phyloP scores from a whole-genome alignment of 1,139 yeast species.

The Kodamaea sp. region DNA sequence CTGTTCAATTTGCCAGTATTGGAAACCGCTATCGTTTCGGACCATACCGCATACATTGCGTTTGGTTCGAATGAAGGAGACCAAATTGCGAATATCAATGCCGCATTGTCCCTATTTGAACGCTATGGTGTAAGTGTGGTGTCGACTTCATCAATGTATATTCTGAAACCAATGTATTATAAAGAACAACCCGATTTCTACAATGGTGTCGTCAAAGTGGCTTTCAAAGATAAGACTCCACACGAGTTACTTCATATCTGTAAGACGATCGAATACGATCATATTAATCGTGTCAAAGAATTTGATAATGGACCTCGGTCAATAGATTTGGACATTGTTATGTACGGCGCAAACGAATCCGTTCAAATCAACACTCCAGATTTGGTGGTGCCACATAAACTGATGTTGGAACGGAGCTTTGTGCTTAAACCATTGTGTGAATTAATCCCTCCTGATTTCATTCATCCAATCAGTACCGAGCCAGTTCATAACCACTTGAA shows the following conservation, averaged over 20 bases:
- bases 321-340: conserved; percentile 81
- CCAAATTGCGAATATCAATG: conserved; percentile 55
- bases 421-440: conserved; percentile 89
- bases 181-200: conserved; percentile 76
- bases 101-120: conserved; percentile 53
- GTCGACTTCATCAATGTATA: conserved; percentile 73
- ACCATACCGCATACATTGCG: conserved; percentile 69
- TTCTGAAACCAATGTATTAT: conserved; percentile 90
- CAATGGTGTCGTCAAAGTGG: conserved; percentile 76
- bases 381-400: conserved; percentile 77
- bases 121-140: conserved; percentile 43
- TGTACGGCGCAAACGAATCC: conserved; percentile 50
- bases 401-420: conserved; percentile 85
- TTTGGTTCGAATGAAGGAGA: conserved; percentile 88
- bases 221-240: conserved; percentile 53
- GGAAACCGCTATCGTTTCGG: conserved; percentile 9
- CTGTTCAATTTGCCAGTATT: conserved; percentile 19
- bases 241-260: conserved; percentile 54
- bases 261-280: conserved; percentile 74
- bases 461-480: conserved; percentile 84
- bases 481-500: conserved; percentile 64
- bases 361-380: conserved; percentile 50
- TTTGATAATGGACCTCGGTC: conserved; percentile 89
- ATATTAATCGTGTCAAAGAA: conserved; percentile 66
- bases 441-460: conserved; percentile 55